A percentile compares a stretch with the other conserved stretches of the same genome.
Evolutionary conservation across 257 asterid species (phyloP).

Genomic region (Cynanchum wilfordii): DNA sequence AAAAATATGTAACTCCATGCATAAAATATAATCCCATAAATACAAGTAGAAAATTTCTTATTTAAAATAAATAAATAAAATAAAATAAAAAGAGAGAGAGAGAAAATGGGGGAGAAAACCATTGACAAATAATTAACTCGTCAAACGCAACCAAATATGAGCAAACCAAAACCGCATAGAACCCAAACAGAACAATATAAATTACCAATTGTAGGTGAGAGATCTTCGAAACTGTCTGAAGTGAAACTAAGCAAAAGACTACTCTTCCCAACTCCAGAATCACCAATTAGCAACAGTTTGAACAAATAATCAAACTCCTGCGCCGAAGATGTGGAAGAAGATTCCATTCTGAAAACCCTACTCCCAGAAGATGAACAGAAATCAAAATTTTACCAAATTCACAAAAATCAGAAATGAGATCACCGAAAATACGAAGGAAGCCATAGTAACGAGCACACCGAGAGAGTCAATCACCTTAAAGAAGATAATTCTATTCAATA

Average conservation of each 20-base stretch:
- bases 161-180: not conserved
- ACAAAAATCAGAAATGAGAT: not conserved
- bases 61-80: not conserved
- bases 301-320: constrained; percentile 46
- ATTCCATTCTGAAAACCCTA: constrained; percentile 29
- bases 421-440: not conserved
- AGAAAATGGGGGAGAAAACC: not conserved
- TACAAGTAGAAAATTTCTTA: not conserved
- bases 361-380: not conserved
- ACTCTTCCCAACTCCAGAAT: constrained; percentile 96
- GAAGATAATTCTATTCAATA: not conserved
- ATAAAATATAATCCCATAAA: not conserved
- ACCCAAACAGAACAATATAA: not conserved
- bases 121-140: not conserved
- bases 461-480: not conserved
- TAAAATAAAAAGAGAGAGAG: too few relatives aligned
- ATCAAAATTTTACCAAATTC: not conserved
- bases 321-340: constrained; percentile 31
- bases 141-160: not conserved
- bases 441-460: not conserved
- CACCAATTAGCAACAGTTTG: constrained; percentile 52
- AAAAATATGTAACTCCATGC: too few relatives aligned
- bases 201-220: constrained; percentile 67
- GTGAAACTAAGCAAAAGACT: constrained; percentile 86
- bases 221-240: constrained; percentile 77